Evolutionary conservation across 2,329 filamentous ascomycete species (phyloP).

Genomic region (Gnomoniopsis sp.): DNA sequence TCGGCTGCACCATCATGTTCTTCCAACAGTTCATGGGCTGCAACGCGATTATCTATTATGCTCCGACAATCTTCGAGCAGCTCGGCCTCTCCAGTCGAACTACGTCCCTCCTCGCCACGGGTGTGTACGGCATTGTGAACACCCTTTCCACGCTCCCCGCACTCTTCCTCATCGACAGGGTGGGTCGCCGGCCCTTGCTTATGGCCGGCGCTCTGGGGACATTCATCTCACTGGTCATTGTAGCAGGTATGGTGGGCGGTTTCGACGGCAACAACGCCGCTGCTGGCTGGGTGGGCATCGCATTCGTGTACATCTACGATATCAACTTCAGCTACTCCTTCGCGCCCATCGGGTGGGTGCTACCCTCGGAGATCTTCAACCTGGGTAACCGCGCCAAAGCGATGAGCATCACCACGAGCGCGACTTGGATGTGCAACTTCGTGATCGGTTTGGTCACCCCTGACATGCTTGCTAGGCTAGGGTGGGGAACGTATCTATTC

Average conservation of each 20-base stretch:
- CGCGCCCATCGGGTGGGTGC: slow-evolving; percentile 52
- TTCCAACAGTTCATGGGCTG: slow-evolving; percentile 44
- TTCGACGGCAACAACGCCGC: slow-evolving; percentile 43
- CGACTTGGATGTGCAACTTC: slow-evolving; percentile 58
- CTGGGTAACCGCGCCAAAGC: slow-evolving; percentile 51
- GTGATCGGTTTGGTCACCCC: slow-evolving; percentile 52
- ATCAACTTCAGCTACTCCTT: slow-evolving; percentile 31
- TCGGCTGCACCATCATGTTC: slow-evolving; percentile 54
- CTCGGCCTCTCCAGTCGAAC: slow-evolving; percentile 25
- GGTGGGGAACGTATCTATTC: slow-evolving; percentile 48
- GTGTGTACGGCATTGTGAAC: slow-evolving; percentile 47
- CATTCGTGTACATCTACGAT: slow-evolving; percentile 56
- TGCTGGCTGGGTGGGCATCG: slow-evolving; percentile 57
- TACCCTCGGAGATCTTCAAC: slow-evolving; percentile 51
- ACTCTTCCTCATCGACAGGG: slow-evolving; percentile 52
- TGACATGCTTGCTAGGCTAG: slow-evolving; percentile 46
- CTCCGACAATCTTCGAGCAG: slow-evolving; percentile 35
- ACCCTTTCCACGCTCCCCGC: slow-evolving; percentile 53
- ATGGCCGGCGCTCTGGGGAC: slow-evolving; percentile 53
- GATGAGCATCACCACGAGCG: slow-evolving; percentile 53
- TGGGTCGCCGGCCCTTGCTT: slow-evolving; percentile 52
- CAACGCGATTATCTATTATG: slow-evolving; percentile 50
- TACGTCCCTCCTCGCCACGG: slow-evolving; percentile 34
- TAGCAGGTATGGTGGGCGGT: slow-evolving; percentile 49
- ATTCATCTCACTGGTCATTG: slow-evolving; percentile 49